phyloP scores from a whole-genome alignment of 768 basidiomycete species.

The Cubamyces sp. region DNA sequence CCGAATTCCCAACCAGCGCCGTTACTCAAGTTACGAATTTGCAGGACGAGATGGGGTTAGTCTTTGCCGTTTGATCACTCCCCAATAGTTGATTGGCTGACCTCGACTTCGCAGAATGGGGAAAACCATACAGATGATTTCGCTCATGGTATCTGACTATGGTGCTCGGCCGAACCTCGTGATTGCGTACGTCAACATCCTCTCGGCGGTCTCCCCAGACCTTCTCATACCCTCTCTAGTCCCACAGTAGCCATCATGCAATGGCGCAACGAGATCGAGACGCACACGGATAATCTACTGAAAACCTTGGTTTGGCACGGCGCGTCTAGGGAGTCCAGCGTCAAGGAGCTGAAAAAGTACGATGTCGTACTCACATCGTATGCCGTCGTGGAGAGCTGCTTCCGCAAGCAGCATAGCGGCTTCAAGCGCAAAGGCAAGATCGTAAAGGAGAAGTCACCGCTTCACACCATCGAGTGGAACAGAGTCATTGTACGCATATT shows the following conservation, averaged over 20 bases:
- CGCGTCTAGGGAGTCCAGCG: constrained; percentile 64
- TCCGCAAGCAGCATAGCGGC: constrained; percentile 90
- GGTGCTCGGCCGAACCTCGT: constrained; percentile 82
- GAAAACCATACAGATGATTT: constrained; percentile 96
- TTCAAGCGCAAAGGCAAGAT: constrained; percentile 86
- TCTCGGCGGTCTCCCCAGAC: neutral
- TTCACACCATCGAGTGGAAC: constrained; percentile 88
- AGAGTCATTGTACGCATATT: constrained; percentile 63
- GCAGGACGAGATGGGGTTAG: constrained; percentile 92
- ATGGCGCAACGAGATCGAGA: constrained; percentile 92
- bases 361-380: constrained; percentile 92
- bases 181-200: constrained; percentile 68
- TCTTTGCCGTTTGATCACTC: constrained; percentile 4
- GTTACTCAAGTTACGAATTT: neutral
- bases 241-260: constrained; percentile 64
- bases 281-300: constrained; percentile 78
- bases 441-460: constrained; percentile 84
- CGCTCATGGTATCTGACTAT: constrained; percentile 79
- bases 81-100: constrained; percentile 10
- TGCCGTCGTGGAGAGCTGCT: constrained; percentile 87
- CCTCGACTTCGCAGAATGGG: constrained; percentile 64
- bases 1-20: neutral
- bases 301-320: constrained; percentile 96
- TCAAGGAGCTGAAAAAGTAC: constrained; percentile 73
- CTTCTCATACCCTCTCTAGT: constrained; percentile 31